These are phyloP conservation scores for Candida cerambycidarum DNA, from an alignment of 805 yeast species.

Conservation along the genomic window DNA sequence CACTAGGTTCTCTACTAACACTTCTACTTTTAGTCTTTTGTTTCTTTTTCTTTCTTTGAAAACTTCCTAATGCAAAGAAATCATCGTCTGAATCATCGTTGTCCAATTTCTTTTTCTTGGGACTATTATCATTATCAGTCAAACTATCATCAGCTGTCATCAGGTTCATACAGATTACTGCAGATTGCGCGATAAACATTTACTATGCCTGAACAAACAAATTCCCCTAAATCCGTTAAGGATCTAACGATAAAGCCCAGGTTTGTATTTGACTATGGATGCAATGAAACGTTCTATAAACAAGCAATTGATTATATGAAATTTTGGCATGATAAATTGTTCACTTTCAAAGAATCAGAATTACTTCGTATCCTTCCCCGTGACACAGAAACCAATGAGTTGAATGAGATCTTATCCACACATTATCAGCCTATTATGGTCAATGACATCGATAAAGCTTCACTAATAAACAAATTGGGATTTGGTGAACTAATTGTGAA, in stretches of 20 bases:
- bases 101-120: neutral
- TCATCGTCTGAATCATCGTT: slow-evolving; percentile 12
- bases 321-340: slow-evolving; percentile 50
- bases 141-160: neutral
- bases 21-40: slow-evolving; percentile 7
- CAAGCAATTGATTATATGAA: slow-evolving; percentile 45
- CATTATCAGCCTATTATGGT: neutral
- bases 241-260: slow-evolving; percentile 31
- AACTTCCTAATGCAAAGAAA: slow-evolving; percentile 9
- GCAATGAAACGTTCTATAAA: slow-evolving; percentile 42
- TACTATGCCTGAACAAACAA: slow-evolving; percentile 9
- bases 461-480: neutral
- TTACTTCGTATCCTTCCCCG: slow-evolving; percentile 6
- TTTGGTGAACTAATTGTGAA: neutral
- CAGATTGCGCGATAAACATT: slow-evolving; percentile 4
- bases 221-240: slow-evolving; percentile 6
- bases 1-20: slow-evolving; percentile 1
- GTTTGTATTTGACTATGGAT: slow-evolving; percentile 47
- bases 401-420: neutral
- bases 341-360: slow-evolving; percentile 37
- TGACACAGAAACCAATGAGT: neutral
- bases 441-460: neutral
- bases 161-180: neutral
- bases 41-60: slow-evolving; percentile 8
- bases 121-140: neutral